Conservation (phyloP, 2,329 filamentous ascomycete genomes). For the Trichoderma sp. region DNA sequence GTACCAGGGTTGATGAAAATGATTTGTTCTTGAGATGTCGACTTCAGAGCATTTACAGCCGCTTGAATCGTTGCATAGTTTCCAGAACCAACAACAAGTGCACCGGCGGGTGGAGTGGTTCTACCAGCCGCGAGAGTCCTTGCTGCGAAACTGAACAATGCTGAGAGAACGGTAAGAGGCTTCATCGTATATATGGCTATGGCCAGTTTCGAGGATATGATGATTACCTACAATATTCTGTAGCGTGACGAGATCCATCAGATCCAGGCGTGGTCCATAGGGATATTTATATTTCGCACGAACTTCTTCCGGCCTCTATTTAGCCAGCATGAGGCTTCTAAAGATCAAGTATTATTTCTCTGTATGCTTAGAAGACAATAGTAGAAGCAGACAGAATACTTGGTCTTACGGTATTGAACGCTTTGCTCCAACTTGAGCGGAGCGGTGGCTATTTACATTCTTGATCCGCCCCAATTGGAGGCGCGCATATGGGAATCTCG, state of each 20-base stretch:
- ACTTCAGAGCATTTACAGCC: not conserved
- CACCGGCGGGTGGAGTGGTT: not conserved
- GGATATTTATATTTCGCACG: not conserved
- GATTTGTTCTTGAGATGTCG: not conserved
- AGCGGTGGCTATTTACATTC: not conserved
- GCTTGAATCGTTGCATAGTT: not conserved
- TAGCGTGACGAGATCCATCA: not conserved
- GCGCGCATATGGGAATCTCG: not conserved
- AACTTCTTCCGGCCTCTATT: not conserved
- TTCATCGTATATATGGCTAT: not conserved
- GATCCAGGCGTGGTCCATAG: not conserved
- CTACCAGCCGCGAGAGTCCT: not conserved
- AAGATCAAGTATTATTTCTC: not conserved
- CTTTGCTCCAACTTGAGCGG: not conserved
- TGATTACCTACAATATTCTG: not conserved
- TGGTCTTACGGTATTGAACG: not conserved
- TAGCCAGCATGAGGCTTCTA: not conserved
- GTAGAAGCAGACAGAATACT: not conserved
- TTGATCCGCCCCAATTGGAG: slow-evolving; percentile 1
- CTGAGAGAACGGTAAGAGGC: not conserved
- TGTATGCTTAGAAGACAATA: not conserved
- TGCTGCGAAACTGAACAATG: not conserved
- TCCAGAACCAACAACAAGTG: not conserved
- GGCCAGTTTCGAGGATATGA: not conserved
- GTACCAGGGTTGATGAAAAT: not conserved